Base-by-base conservation (phyloP, 202 grass and related monocot genomes). In the Saccharum hybrid region DNA sequence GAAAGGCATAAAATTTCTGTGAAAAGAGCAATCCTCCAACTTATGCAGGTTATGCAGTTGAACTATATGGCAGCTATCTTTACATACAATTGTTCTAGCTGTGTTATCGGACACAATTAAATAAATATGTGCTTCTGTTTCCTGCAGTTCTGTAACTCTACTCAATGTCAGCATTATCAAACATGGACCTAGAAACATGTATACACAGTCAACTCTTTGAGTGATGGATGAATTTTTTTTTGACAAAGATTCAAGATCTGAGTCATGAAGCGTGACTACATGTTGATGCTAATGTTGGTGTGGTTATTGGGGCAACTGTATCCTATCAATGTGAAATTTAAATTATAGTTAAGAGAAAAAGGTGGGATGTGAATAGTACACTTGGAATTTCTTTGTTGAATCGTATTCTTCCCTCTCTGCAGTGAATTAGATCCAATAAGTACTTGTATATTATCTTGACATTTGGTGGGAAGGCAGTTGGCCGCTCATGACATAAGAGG, bases 161-260 rank as follows among this genome's bases (percentile, higher is more conserved):
- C 49, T 39, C 18, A 30, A 30, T 76, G 11, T 66, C 80, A 22
- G 6, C 83, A 36, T 61, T 65, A 31, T 71, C 62, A 59, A 59
- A 22, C 8, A 10, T 10, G 56, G n/a, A 9, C 56, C 56, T 59
- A 0, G 2, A 57, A 57, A 57, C 8, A 10, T 59, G 56, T 59
- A 21, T 57, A 59, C 54, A 57, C 56, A 59, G 56, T 59, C n/a
- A 59, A 59, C n/a, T 22, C 8, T 59, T 59, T 59, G 8, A 59
- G n/a, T 59, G 56, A 59, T 59, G 56, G n/a, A 59, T 59, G 19
- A n/a, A n/a, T 21, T 0, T 2, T 56, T 57, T 10, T 7, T 19
- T n/a, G 6, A 8, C 2, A 59, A 22, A 9, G 56, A 9, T 59
- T 22, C 54, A 59, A 22, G 54, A 57, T 21, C 54, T 57, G 54